These are phyloP conservation scores for Diplodia corticola DNA, from an alignment of 2,329 filamentous ascomycete species.

Conservation along the genomic window DNA sequence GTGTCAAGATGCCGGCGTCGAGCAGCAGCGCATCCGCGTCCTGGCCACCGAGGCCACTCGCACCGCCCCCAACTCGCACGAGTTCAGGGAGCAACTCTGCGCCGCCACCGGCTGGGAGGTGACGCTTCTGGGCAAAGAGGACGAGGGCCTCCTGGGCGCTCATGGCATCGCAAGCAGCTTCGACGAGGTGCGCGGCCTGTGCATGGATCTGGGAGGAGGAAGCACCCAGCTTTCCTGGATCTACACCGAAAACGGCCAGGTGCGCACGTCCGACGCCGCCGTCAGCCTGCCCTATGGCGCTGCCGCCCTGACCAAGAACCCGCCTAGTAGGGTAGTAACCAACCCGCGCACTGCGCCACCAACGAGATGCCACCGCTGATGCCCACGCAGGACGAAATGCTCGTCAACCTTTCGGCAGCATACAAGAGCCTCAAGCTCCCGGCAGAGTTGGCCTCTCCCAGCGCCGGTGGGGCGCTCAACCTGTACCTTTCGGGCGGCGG, in stretches of 20 bases:
- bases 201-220: conserved; percentile 83
- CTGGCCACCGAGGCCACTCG: conserved; percentile 90
- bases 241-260: conserved; percentile 47
- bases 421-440: conserved; percentile 62
- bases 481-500: conserved; percentile 88
- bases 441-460: conserved; percentile 40
- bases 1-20: conserved; percentile 69
- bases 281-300: conserved; percentile 71
- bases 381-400: conserved; percentile 52
- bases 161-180: conserved; percentile 80
- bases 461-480: conserved; percentile 55
- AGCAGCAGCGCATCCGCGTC: conserved; percentile 64
- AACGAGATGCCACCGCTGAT: conserved; percentile 30
- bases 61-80: conserved; percentile 70
- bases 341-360: too few species aligned
- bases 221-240: conserved; percentile 72
- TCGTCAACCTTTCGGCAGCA: conserved; percentile 58
- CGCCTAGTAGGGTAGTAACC: conserved; percentile 1
- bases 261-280: conserved; percentile 54
- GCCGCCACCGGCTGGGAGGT: conserved; percentile 67
- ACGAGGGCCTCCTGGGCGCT: conserved; percentile 81
- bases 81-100: conserved; percentile 67
- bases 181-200: conserved; percentile 68
- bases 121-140: conserved; percentile 71
- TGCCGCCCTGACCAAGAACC: conserved; percentile 56